phyloP scores from a whole-genome alignment of 345 rosid species.

The Eucalyptus tenuipes region DNA sequence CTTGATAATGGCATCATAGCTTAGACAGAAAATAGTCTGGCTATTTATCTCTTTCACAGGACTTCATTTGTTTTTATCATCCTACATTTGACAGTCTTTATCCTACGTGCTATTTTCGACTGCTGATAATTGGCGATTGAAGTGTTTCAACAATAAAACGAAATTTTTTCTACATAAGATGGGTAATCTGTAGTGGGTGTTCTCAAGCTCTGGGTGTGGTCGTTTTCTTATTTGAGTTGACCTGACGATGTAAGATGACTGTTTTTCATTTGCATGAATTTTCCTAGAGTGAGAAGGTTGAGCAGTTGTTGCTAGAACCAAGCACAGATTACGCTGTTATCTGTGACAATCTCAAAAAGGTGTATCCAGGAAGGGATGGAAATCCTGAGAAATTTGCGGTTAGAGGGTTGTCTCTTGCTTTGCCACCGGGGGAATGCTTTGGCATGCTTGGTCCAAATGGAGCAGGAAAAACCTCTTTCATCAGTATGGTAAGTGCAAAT shows the following conservation, averaged over 20 bases:
- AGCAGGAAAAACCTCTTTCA: constrained; percentile 96
- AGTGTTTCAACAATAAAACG: too few species aligned
- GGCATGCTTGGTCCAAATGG: constrained; percentile 99
- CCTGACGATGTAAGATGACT: background rate
- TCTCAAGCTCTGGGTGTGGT: background rate
- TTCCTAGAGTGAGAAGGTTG: constrained; percentile 72
- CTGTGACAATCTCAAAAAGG: constrained; percentile 60
- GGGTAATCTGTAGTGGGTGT: background rate
- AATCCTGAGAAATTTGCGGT: constrained; percentile 85
- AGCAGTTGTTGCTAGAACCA: constrained; percentile 47
- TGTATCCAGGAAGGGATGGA: constrained; percentile 86
- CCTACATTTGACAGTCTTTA: background rate
- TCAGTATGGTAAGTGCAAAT: constrained; percentile 62
- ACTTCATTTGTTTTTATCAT: background rate
- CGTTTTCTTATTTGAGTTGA: background rate
- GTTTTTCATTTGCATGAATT: background rate
- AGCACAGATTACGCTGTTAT: constrained; percentile 45
- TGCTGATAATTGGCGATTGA: background rate
- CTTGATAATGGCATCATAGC: background rate
- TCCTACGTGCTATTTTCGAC: background rate
- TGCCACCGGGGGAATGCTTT: constrained; percentile 89
- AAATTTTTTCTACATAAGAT: background rate
- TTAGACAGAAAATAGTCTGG: background rate
- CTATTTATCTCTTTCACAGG: background rate
- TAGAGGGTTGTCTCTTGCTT: constrained; percentile 78